phyloP scores from a whole-genome alignment of 768 basidiomycete genomes.

The Amanita fuliginea region DNA sequence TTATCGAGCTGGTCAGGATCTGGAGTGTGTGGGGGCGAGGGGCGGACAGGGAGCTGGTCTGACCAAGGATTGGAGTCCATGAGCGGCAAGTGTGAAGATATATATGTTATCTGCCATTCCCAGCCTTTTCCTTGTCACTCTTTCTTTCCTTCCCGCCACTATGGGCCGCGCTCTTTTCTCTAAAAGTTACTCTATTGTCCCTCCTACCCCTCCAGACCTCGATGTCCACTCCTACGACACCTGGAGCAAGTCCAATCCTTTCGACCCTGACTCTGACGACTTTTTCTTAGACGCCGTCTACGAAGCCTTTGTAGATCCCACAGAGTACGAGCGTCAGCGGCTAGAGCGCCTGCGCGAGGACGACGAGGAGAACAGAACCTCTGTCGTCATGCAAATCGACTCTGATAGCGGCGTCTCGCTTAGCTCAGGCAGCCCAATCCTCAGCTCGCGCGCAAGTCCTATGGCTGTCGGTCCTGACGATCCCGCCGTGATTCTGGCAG shows the following conservation, averaged over 20 bases:
- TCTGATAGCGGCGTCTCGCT: slow-evolving; percentile 13
- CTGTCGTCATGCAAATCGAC: slow-evolving; percentile 6
- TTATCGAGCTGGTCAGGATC: slow-evolving; percentile 34
- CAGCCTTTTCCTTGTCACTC: slow-evolving; percentile 4
- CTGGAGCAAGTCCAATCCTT: slow-evolving; percentile 57
- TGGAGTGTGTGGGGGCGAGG: slow-evolving; percentile 22
- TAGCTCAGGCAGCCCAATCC: slow-evolving; percentile 9
- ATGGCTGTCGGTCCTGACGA: slow-evolving; percentile 35
- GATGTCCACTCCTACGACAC: slow-evolving; percentile 30
- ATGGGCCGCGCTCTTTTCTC: slow-evolving; percentile 61
- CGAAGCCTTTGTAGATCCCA: slow-evolving; percentile 53
- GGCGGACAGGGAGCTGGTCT: slow-evolving; percentile 1
- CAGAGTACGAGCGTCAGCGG: slow-evolving; percentile 22
- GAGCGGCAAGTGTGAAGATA: not conserved
- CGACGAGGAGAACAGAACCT: slow-evolving; percentile 3
- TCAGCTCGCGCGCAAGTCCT: slow-evolving; percentile 37
- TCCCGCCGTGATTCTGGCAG: slow-evolving; percentile 25
- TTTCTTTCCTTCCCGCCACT: slow-evolving; percentile 6
- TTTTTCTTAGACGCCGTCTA: slow-evolving; percentile 54
- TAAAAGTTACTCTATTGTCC: slow-evolving; percentile 23
- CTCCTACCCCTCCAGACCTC: slow-evolving; percentile 31
- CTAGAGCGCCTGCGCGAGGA: not conserved
- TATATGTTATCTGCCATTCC: not conserved
- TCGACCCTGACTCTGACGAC: slow-evolving; percentile 76
- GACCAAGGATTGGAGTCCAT: slow-evolving; percentile 1